These are phyloP conservation scores for Tulasnella sp. DNA, from an alignment of 768 basidiomycete genomes.

Conservation along the genomic window DNA sequence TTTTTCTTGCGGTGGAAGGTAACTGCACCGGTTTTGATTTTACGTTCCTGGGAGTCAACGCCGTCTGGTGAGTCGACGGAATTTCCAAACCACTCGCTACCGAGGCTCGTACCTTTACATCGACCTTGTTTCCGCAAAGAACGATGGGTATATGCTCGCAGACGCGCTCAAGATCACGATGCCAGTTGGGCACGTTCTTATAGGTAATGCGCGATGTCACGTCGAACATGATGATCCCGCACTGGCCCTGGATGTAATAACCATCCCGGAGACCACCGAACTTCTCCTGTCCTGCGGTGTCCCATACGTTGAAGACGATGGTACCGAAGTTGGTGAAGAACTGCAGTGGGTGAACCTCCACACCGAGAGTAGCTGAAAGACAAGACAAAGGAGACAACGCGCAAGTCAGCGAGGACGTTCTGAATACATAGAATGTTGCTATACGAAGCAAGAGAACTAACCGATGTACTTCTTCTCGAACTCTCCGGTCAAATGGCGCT, in stretches of 20 bases:
- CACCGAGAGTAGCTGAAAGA: conserved; percentile 87
- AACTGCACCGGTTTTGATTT: conserved; percentile 97
- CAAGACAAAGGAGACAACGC: not conserved
- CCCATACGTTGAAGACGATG: conserved; percentile 99
- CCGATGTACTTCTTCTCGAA: conserved; percentile 99
- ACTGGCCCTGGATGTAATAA: conserved; percentile 95
- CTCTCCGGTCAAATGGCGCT: conserved; percentile 98
- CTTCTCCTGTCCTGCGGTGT: conserved; percentile 99
- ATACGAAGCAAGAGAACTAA: conserved; percentile 35
- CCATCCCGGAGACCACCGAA: conserved; percentile 98
- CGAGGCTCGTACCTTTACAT: conserved; percentile 73
- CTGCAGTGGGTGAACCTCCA: conserved; percentile 92
- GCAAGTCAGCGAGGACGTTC: conserved; percentile 7
- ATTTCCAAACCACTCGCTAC: not conserved
- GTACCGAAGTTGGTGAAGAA: conserved; percentile 99
- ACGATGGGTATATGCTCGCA: conserved; percentile 99
- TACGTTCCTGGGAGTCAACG: conserved; percentile 67
- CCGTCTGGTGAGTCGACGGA: not conserved
- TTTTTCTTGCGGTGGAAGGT: conserved; percentile 99
- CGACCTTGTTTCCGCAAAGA: conserved; percentile 98
- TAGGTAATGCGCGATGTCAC: conserved; percentile 99
- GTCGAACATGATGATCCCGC: conserved; percentile 99
- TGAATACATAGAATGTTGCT: not conserved
- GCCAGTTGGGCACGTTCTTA: conserved; percentile 99
- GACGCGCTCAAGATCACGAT: conserved; percentile 98